A percentile compares a stretch with the other conserved stretches of the same genome.
Conservation (phyloP, 1,284 basidiomycete genomes). For the Naganishia sp. region DNA sequence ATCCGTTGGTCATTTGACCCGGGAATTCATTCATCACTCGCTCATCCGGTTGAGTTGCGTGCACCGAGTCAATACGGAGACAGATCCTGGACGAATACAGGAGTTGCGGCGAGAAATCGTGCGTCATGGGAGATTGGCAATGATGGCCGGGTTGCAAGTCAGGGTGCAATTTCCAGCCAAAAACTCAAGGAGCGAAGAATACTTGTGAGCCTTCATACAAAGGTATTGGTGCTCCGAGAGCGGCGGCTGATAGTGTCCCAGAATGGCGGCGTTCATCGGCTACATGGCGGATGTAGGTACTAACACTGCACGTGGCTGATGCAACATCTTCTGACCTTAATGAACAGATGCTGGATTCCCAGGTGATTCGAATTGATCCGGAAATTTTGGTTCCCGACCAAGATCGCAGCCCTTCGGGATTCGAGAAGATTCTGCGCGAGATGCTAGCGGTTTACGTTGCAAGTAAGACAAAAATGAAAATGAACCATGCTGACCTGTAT, state of each 20-base stretch:
- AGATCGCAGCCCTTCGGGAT: not conserved
- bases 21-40: constrained; percentile 32
- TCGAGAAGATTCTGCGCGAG: constrained; percentile 31
- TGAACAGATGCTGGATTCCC: constrained; percentile 14
- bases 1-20: not conserved
- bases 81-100: constrained; percentile 26
- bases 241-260: not conserved
- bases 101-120: constrained; percentile 29
- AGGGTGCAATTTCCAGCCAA: constrained; percentile 33
- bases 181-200: constrained; percentile 36
- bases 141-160: constrained; percentile 32
- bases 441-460: constrained; percentile 35
- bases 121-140: constrained; percentile 30
- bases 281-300: constrained; percentile 39
- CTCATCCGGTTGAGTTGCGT: constrained; percentile 36
- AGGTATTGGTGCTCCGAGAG: not conserved
- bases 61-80: constrained; percentile 35
- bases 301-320: not conserved
- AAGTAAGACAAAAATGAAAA: not conserved
- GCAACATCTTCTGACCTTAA: not conserved
- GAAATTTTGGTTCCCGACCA: not conserved
- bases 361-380: constrained; percentile 6
- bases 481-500: not conserved
- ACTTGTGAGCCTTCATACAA: constrained; percentile 14
- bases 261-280: constrained; percentile 36